phyloP scores from a whole-genome alignment of 768 basidiomycete genomes.

The Auricularia auricula-judae region DNA sequence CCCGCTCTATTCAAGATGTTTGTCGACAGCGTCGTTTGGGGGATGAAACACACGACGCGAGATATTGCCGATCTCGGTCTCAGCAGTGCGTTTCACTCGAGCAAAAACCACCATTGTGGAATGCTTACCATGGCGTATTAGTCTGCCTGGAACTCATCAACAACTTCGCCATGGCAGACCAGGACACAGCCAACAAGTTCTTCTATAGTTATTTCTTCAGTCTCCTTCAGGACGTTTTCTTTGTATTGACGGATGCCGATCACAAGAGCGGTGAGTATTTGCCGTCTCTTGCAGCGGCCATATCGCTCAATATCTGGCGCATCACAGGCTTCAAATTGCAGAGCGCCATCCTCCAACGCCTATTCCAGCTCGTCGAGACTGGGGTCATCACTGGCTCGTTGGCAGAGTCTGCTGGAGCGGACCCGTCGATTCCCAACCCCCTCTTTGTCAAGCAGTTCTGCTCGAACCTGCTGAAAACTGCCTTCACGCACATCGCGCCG shows the following conservation, averaged over 20 bases:
- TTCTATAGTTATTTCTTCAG: slow-evolving; percentile 94
- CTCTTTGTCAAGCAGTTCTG: slow-evolving; percentile 78
- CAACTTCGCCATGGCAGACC: slow-evolving; percentile 79
- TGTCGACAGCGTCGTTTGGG: slow-evolving; percentile 38
- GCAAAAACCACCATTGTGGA: not conserved
- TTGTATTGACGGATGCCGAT: slow-evolving; percentile 92
- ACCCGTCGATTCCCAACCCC: slow-evolving; percentile 62
- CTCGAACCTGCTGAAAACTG: slow-evolving; percentile 71
- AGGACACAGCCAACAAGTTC: slow-evolving; percentile 76
- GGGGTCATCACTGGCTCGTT: slow-evolving; percentile 73
- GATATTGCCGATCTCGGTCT: slow-evolving; percentile 46
- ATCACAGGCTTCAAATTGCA: slow-evolving; percentile 79
- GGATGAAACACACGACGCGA: slow-evolving; percentile 39
- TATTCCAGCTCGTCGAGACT: slow-evolving; percentile 87
- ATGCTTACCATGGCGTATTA: slow-evolving; percentile 19
- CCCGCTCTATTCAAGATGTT: slow-evolving; percentile 35
- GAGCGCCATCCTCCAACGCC: slow-evolving; percentile 78
- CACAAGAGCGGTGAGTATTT: slow-evolving; percentile 73
- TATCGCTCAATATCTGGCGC: not conserved
- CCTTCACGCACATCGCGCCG: slow-evolving; percentile 89
- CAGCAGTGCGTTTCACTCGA: slow-evolving; percentile 40
- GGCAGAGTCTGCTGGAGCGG: slow-evolving; percentile 67
- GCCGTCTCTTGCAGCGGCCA: not conserved
- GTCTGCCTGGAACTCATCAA: slow-evolving; percentile 92
- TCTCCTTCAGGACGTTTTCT: slow-evolving; percentile 92